Base-by-base conservation (phyloP, 1,139 yeast genomes). In the Kodamaea anthophila region DNA sequence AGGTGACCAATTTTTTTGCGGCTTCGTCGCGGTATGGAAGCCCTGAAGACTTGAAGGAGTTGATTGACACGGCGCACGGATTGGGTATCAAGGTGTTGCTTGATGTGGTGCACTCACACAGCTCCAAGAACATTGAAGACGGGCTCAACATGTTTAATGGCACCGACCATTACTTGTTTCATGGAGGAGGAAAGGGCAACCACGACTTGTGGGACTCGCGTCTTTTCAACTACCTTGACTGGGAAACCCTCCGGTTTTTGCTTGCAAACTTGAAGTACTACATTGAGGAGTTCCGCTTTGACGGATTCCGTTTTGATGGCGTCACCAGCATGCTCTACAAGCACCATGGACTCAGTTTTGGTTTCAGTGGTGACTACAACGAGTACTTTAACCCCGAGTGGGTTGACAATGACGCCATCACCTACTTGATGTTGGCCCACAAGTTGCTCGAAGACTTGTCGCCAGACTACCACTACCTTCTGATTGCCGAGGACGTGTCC, bases 191-290 rank as follows among this genome's bases (percentile, higher is more conserved):
- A 4, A 84, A 81, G 51, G 98, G 98, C 18, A 68, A 62, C 37
- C 98, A 91, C 55, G 86, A 81, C 29, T 74, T 84, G 46, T 91
- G 98, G 98, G 98, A 91, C 53, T 86, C 96, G 10, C 71, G 96
- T 38, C 61, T 91, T 40, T 91, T 91, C 65, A 84, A 91, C 55
- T 91, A 91, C 49, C 86, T 94, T 10, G 77, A 74, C 52, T 85
- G 87, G 54, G 97, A 91, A 55, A 94, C 94, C 1, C 68, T 87
- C 41, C 65, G 97, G 43, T 91, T 91, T 51, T 59, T 91, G 39
- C 66, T 91, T 38, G 79, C 94, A n/a, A 91, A 91, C 54, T 65
- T 91, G 51, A 82, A 88, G 38, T 91, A 73, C 52, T 91, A 77
- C 58, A 61, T 87, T 33, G 94, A 87, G 32, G 87, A 75, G 38